Evolutionary conservation across 2,329 filamentous ascomycete species (phyloP), one percentile per base, ranked within the genome.

Genomic region (Ophiostoma australiae): DNA sequence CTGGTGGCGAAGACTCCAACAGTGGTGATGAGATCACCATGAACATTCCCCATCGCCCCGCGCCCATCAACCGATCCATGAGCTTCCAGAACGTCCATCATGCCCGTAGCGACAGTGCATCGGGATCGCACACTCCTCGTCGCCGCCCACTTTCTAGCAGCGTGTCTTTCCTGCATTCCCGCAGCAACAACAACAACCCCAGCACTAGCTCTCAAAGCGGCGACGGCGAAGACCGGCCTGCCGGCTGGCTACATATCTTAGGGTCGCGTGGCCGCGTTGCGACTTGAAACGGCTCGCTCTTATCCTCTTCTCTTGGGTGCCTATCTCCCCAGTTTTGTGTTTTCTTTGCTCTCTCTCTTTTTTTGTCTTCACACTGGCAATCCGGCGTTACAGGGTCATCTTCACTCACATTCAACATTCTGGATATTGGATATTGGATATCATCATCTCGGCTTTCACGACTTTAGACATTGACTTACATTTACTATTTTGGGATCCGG

Each of bases 231-330:
- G 78, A 79, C 68, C 75, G 75, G n/a, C 23, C 52, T 58, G 23
- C n/a, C 33, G 74, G 78, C 69, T 77, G 80, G 61, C 72, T 81
- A 66, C 79, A 80, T 13, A 70, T 81, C 10, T 73, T 81, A 73
- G 79, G 79, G 74, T 76, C 78, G 52, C 78, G 79, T 71, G 77
- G 80, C 76, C 76, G 78, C 72, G 73, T 80, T 23, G 35, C 23
- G 37, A 33, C 55, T 23, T n/a, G 39, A 33, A 13, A 58, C 4
- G n/a, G n/a, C 23, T 17, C 5, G 20, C 20, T 31, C 55, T n/a
- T 23, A 15, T 15, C 65, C n/a, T 20, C 35, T 58, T 69, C 37
- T 15, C 8, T 11, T 55, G 2, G 10, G 7, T 41, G 44, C 5
- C 8, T 58, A 27, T 27, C 23, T 13, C 52, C 7, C 10, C 23